Conservation (phyloP, 2,329 filamentous ascomycete genomes). For the Niveomyces coronatus region DNA sequence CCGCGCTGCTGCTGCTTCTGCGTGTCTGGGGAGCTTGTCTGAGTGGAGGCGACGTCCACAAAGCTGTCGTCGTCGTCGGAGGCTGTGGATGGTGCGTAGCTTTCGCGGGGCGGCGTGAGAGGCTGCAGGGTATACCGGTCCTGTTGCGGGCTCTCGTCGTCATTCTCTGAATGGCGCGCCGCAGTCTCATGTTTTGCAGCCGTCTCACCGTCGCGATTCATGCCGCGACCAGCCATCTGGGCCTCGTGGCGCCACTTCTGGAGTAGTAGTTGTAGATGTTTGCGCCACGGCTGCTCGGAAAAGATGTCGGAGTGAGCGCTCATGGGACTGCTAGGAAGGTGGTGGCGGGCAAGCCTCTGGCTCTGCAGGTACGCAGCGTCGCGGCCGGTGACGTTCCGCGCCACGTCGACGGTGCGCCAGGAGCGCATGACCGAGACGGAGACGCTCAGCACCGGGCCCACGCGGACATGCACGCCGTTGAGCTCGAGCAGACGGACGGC, state of each 20-base stretch:
- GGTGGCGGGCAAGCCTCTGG: no score
- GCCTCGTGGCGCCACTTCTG: no score
- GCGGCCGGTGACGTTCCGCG: background rate
- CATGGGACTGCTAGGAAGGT: no score
- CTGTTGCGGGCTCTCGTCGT: no score
- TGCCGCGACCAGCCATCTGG: no score
- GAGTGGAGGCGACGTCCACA: background rate
- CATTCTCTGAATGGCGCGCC: no score
- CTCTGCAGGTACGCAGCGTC: background rate
- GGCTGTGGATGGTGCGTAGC: background rate
- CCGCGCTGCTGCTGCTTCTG: background rate
- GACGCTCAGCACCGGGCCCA: background rate
- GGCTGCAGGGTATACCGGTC: no score
- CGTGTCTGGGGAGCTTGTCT: background rate
- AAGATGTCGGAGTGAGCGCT: no score
- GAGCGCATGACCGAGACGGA: background rate
- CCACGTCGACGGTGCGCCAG: slow-evolving; percentile 5
- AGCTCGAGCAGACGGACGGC: slow-evolving; percentile 6
- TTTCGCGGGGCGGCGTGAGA: background rate
- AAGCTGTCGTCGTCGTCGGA: slow-evolving; percentile 4
- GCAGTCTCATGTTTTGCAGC: no score
- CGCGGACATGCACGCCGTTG: slow-evolving; percentile 2
- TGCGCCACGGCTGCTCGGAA: no score
- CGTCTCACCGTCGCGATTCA: no score
- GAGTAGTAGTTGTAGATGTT: no score